Conservation (phyloP, 192 early-diverging fungal species). For the Coemansia biformis region DNA sequence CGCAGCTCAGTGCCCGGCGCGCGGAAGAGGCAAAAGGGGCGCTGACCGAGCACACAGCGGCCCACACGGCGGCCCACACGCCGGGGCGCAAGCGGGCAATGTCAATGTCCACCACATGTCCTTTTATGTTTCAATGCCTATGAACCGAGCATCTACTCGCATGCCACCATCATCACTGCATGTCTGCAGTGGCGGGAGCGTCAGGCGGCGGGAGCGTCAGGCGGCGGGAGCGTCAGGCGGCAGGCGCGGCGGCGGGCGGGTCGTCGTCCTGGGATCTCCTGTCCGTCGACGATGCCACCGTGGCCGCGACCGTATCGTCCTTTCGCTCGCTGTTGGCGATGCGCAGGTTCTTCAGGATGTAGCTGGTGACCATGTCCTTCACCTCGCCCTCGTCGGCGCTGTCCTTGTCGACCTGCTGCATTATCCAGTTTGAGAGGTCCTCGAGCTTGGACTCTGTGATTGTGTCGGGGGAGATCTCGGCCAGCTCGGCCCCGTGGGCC, state of each 20-base stretch:
- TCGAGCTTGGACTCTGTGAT: constrained; percentile 41
- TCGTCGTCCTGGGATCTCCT: constrained; percentile 33
- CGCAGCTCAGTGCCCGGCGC: constrained; percentile 21
- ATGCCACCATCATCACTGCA: too few species aligned
- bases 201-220: too few species aligned
- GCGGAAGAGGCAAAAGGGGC: constrained; percentile 25
- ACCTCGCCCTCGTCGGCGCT: constrained; percentile 56
- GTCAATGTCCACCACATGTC: constrained; percentile 1
- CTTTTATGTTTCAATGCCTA: constrained; percentile 1
- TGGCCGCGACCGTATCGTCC: constrained; percentile 38
- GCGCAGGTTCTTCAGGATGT: constrained; percentile 42
- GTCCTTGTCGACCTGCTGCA: constrained; percentile 53
- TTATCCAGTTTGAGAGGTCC: constrained; percentile 56
- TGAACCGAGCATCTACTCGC: not conserved
- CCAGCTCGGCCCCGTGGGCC: too few species aligned
- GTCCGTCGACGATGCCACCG: constrained; percentile 32
- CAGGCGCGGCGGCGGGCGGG: too few species aligned
- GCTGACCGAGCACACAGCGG: constrained; percentile 4
- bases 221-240: too few species aligned
- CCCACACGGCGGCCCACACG: too few species aligned
- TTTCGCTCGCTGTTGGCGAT: constrained; percentile 13
- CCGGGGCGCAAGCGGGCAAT: too few species aligned
- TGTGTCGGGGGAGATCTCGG: constrained; percentile 17
- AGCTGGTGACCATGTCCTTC: constrained; percentile 53
- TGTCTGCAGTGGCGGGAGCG: too few species aligned